Base-by-base conservation (phyloP, 345 rosid species). In the Eucalyptus marginata region DNA sequence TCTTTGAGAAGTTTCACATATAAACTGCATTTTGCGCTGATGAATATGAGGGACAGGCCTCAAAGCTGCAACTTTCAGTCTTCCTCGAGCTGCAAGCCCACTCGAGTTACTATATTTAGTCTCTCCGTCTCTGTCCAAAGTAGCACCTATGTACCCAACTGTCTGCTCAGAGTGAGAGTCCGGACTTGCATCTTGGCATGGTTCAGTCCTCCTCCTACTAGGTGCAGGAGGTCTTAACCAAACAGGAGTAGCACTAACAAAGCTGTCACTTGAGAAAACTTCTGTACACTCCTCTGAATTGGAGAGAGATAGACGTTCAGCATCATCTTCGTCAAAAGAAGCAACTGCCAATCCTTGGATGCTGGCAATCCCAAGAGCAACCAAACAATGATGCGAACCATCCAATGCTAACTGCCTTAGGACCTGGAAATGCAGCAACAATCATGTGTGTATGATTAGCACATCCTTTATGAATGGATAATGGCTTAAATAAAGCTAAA, bases 331-430 rank as follows among this genome's bases (percentile, higher is more conserved):
- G 52, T 93, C 94, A 80, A 92, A 93, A 86, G 94, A 91, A 86
- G 95, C 94, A 89, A 93, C 95, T 22, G 95, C 90, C 86, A 92
- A 84, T 89, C 95, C 95, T 88, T 93, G 94, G 91, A 93, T 91
- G 90, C 95, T 93, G 22, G 92, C 95, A 85, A 93, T 89, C 33
- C 95, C 95, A 44, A 93, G 93, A 89, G 92, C 91, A 86, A 93
- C 94, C 91, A 93, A 89, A 88, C 94, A 89, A 64, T 92, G 93
- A 88, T 92, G 89, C 16, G 93, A 92, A 17, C 86, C 92, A 90
- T 93, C 94, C 33, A 92, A 92, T 47, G 95, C 94, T 64, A 93
- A 86, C 89, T 93, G 95, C 89, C 94, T 90, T 88, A 93, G 87
- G 54, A 93, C 93, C 95, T 93, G 89, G 43, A 56, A 87, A 46